phyloP scores from a whole-genome alignment of 108 stramenopile genomes.

The Nitzschia sp. region DNA sequence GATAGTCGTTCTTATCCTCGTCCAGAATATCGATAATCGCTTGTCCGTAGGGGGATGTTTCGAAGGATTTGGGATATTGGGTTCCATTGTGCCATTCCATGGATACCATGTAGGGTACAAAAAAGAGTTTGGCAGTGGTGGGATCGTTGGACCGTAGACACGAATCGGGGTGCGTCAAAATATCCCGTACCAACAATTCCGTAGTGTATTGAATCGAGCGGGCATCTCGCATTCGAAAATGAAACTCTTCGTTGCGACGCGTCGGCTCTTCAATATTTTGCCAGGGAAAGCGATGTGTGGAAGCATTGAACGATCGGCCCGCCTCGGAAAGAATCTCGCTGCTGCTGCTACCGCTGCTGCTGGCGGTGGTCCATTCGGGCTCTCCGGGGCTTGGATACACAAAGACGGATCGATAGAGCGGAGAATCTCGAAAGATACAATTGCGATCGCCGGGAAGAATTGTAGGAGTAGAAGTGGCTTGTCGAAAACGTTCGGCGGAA shows the following conservation, averaged over 20 bases:
- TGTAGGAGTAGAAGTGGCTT: too few relatives aligned
- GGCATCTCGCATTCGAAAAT: conserved; percentile 21
- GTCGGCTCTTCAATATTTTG: conserved; percentile 27
- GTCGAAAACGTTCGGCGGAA: neutral
- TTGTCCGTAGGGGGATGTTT: conserved; percentile 33
- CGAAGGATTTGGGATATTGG: conserved; percentile 13
- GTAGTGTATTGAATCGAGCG: conserved; percentile 34
- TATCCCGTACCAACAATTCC: conserved; percentile 41
- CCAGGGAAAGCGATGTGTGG: conserved; percentile 30
- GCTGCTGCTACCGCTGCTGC: too few relatives aligned
- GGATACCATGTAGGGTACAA: conserved; percentile 45
- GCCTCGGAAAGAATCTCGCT: conserved; percentile 28
- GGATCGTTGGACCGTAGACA: conserved; percentile 45
- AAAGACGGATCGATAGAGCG: conserved; percentile 40
- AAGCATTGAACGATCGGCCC: neutral
- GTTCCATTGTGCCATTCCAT: conserved; percentile 41
- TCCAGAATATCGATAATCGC: conserved; percentile 34
- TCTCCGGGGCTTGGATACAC: conserved; percentile 46
- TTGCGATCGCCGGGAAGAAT: too few relatives aligned
- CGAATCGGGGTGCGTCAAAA: conserved; percentile 39
- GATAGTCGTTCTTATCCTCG: conserved; percentile 8
- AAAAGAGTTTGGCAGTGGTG: conserved; percentile 37
- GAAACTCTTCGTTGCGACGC: conserved; percentile 2
- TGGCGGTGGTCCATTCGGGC: conserved; percentile 31
- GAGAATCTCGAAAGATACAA: conserved; percentile 42